Conservation (phyloP, 2,329 filamentous ascomycete genomes). For the Alternaria triticimaculans region DNA sequence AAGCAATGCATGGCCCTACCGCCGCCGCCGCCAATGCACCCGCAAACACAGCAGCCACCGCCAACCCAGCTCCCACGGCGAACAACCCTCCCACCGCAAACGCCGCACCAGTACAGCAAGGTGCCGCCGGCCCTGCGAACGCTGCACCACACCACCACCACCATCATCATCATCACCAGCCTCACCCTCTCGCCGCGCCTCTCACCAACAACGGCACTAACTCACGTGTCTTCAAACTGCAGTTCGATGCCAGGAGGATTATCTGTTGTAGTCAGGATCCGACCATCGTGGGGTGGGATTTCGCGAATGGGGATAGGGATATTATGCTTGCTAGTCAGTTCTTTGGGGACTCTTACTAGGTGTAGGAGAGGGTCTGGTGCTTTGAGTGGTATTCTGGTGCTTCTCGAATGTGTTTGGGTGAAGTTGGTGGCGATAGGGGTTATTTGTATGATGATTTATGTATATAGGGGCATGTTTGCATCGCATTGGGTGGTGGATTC, state of each 20-base stretch:
- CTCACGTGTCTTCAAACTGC: conserved; percentile 88
- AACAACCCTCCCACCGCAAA: conserved; percentile 16
- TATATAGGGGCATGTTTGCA: background rate
- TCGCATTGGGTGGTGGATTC: background rate
- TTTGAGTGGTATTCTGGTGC: too few relatives aligned
- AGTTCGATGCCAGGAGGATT: conserved; percentile 92
- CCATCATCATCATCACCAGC: conserved; percentile 43
- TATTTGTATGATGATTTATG: background rate
- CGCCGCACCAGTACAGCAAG: conserved; percentile 23
- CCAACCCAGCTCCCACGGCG: conserved; percentile 6
- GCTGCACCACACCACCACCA: conserved; percentile 28
- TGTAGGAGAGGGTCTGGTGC: background rate
- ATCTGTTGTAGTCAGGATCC: conserved; percentile 93
- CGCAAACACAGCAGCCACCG: conserved; percentile 3
- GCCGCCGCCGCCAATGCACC: conserved; percentile 14
- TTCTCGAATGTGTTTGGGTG: too few relatives aligned
- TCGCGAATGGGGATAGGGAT: conserved; percentile 84
- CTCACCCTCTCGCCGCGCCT: conserved; percentile 32
- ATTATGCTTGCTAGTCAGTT: conserved; percentile 79
- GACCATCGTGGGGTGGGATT: conserved; percentile 96
- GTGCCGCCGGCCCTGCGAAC: conserved; percentile 19
- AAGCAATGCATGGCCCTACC: conserved; percentile 30
- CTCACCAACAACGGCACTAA: conserved; percentile 49
- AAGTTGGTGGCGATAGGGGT: too few relatives aligned
- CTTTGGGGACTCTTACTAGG: conserved; percentile 63